phyloP scores from a whole-genome alignment of 306 rosid genomes.

The Glycine tomentella region DNA sequence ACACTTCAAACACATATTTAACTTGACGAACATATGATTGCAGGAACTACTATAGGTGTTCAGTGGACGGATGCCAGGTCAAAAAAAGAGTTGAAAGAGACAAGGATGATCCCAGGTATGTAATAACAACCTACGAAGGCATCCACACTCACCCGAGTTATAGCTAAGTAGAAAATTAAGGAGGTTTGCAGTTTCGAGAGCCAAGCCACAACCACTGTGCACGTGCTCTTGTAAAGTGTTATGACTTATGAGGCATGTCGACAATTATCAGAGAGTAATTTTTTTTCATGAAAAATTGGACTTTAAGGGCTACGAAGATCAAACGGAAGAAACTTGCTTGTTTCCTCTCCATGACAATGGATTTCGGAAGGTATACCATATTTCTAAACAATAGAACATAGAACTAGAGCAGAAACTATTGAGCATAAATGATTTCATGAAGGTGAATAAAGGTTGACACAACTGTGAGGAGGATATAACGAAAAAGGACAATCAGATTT shows the following conservation, averaged over 20 bases:
- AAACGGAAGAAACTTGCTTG: slow-evolving; percentile 2
- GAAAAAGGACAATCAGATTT: neutral
- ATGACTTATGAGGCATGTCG: neutral
- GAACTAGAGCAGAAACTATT: neutral
- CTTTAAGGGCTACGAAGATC: neutral
- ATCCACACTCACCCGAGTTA: slow-evolving; percentile 69
- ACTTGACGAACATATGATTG: neutral
- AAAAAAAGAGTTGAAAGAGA: slow-evolving; percentile 94
- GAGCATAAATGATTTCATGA: neutral
- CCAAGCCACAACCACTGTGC: neutral
- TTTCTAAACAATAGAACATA: neutral
- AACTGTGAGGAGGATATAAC: neutral
- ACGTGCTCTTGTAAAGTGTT: slow-evolving; percentile 4
- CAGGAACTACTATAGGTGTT: slow-evolving; percentile 91
- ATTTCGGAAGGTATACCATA: neutral
- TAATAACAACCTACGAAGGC: slow-evolving; percentile 91
- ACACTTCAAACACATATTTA: neutral
- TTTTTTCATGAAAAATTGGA: slow-evolving; percentile 9
- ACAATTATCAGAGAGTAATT: neutral
- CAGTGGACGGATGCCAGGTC: slow-evolving; percentile 79
- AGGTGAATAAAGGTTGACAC: neutral
- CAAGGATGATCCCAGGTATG: slow-evolving; percentile 67
- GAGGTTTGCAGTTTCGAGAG: slow-evolving; percentile 7
- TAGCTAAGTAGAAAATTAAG: neutral
- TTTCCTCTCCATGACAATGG: neutral